Conservation (phyloP, 2,329 filamentous ascomycete genomes). For the Camillea tinctor region DNA sequence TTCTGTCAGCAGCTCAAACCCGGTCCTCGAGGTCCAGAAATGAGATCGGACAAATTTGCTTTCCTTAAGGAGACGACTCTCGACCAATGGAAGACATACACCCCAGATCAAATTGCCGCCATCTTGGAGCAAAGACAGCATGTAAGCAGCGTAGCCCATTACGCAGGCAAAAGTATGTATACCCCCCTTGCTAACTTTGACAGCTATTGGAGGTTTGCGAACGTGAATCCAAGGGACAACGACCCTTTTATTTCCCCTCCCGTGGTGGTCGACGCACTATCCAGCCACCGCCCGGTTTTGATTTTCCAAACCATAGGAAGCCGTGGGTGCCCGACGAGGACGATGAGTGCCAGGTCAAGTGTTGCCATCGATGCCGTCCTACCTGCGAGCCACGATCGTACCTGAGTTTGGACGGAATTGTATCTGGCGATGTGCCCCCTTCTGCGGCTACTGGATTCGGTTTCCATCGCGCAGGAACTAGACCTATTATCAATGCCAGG, state of each 20-base stretch:
- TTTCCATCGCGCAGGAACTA: conserved; percentile 43
- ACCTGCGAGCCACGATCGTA: conserved; percentile 43
- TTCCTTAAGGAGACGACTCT: conserved; percentile 45
- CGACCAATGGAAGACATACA: conserved; percentile 45
- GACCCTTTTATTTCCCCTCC: conserved; percentile 20
- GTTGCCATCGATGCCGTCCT: conserved; percentile 50
- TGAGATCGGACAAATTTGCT: conserved; percentile 42
- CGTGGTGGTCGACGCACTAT: conserved; percentile 4
- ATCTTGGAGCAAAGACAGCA: conserved; percentile 52
- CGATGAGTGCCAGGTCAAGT: conserved; percentile 49
- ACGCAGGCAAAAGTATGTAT: neutral
- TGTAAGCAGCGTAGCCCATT: conserved; percentile 34
- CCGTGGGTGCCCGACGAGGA: conserved; percentile 39
- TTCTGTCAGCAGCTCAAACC: conserved; percentile 37
- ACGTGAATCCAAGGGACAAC: conserved; percentile 4
- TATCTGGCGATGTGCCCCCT: conserved; percentile 49
- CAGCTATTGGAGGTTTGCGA: conserved; percentile 36
- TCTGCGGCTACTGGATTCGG: conserved; percentile 52
- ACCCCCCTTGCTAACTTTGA: conserved; percentile 4
- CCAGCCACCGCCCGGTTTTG: conserved; percentile 18
- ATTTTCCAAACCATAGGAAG: conserved; percentile 18
- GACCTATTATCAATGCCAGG: conserved; percentile 44
- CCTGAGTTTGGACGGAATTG: conserved; percentile 50
- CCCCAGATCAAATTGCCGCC: conserved; percentile 44
- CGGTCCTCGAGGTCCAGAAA: conserved; percentile 39